Base-by-base conservation (phyloP, 305 asterid species). In the Solanum aculeatissimum region DNA sequence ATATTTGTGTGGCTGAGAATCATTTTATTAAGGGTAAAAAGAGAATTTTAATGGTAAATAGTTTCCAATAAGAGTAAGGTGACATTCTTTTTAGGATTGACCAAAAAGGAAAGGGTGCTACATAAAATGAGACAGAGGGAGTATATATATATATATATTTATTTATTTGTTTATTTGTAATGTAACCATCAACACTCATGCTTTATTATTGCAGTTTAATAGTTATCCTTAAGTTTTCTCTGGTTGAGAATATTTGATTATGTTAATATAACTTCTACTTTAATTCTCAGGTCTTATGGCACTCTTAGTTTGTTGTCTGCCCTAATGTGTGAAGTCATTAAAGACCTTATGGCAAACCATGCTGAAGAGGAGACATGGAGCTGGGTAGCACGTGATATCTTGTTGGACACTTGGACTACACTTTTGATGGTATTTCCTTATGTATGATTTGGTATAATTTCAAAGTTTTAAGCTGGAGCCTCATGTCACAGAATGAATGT, bases 341-440 rank as follows among this genome's bases (percentile, higher is more conserved):
- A 92, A 89, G 94, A 95, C 87, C 92, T 92, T 77, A 89, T 85
- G 94, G 91, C 81, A 80, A 97, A 91, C 77, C 88, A 42, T 88
- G 83, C 93, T 47, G 98, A 94, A 54, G 98, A 97, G 88, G 99
- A 95, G 92, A 88, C 93, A 9, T 97, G 99, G 99, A 97, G 99
- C 91, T 94, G 98, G 98, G 95, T 92, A 54, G 98, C 98, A 84
- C 99, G 99, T 16, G 98, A 97, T 91, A 92, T 97, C 84, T 92
- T 97, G 90, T 85, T 97, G 82, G 99, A 97, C 86, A 89, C 98
- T 54, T 97, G 99, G 99, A 95, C 97, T 58, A 86, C 93, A 86
- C 91, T 95, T 87, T 95, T 97, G 82, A 83, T 85, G 98, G 99
- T 96, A 94, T 85, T 77, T 85, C 63, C 65, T 77, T 32, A 84